phyloP scores from a whole-genome alignment of 306 rosid genomes.

The Fragaria iinumae region DNA sequence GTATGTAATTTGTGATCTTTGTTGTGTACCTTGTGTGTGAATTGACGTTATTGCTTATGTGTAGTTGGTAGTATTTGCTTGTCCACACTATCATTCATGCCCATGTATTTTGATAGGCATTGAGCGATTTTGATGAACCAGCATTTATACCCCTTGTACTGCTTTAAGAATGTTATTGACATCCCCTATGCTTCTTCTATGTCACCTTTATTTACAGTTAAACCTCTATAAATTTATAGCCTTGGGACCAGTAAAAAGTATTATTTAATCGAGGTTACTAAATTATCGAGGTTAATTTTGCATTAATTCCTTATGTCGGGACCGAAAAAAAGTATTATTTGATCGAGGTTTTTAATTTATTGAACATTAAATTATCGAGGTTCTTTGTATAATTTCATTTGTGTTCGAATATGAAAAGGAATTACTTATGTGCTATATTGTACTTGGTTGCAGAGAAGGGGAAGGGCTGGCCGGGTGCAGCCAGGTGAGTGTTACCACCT shows the following conservation, averaged over 20 bases:
- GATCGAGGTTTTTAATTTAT: no score
- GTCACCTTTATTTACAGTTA: constrained; percentile 4
- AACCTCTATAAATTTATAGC: no score
- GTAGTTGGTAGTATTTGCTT: constrained; percentile 9
- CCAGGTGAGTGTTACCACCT: constrained; percentile 97
- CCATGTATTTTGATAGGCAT: constrained; percentile 6
- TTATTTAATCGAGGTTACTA: no score
- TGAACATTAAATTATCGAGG: no score
- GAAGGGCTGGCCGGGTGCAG: constrained; percentile 98
- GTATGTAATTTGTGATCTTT: no score
- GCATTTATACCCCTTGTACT: background rate
- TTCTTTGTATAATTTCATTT: no score
- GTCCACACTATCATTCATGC: background rate
- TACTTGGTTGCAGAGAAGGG: constrained; percentile 76
- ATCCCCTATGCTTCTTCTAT: constrained; percentile 8
- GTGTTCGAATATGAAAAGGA: constrained; percentile 15
- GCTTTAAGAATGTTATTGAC: constrained; percentile 12
- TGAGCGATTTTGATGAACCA: constrained; percentile 13
- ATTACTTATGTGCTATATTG: constrained; percentile 20
- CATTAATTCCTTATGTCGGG: no score
- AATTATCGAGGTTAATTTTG: no score
- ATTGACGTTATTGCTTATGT: constrained; percentile 15
- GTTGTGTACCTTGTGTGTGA: no score
- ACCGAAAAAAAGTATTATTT: no score
- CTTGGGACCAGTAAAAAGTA: no score